Base-by-base conservation (phyloP, 2,329 filamentous ascomycete genomes). In the Triangularia setosa region DNA sequence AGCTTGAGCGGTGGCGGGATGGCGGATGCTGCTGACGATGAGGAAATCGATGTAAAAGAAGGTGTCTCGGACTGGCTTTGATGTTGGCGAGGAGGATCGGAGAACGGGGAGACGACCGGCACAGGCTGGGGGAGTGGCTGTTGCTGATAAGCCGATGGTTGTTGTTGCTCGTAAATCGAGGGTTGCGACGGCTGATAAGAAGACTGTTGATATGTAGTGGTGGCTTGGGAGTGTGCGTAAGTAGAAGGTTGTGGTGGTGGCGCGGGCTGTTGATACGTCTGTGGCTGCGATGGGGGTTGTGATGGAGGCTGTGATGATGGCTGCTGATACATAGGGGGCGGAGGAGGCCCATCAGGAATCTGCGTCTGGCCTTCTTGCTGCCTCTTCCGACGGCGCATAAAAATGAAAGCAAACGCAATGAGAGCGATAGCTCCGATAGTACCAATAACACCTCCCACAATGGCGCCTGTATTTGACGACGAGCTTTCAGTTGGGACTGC, bases 401-500 rank as follows among this genome's bases (percentile, higher is more conserved):
- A 66, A 55, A 69, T 8, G 25, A 68, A 30, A 35, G 63, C 68
- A 11, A 71, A 44, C 40, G 40, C 54, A 23, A 67, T 24, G 30
- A 71, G 58, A 9, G 56, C 66, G 52, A 71, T 57, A 55, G 66
- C 58, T n/a, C 67, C 70, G 28, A 71, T 28, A 21, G 65, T 67
- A 21, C 69, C 70, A 3, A 71, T 30, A 12, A 68, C 64, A 23
- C 70, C 70, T 21, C 70, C 70, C 3, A 69, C 67, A 33, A 72
- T 72, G 54, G 68, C 65, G 9, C 70, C 70, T 1, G 63, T 68
- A 24, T 61, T 55, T 16, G 65, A 62, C 23, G 62, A 53, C 2
- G 64, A 61, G 12, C 60, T 58, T 1, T 63, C 61, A 23, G 60
- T 30, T 14, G 60, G 33, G 35, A 18, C 48, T 7, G 35, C 58